Evolutionary conservation across 1,284 basidiomycete genomes (phyloP).

Genomic region (Trichosporon sp.): DNA sequence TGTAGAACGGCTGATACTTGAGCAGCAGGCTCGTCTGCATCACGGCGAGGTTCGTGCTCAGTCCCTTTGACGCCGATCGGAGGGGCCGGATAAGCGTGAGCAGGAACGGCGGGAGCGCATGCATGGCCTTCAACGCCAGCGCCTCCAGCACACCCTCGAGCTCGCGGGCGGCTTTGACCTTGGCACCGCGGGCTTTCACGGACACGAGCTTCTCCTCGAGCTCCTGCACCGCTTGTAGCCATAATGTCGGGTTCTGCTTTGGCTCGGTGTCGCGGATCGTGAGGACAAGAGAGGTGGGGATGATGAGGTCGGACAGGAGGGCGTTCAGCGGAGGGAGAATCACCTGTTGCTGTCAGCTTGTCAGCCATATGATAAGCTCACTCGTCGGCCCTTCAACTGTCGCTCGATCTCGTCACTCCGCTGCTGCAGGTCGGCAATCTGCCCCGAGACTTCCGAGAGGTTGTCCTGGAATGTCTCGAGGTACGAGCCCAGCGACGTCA

Average conservation of each 20-base stretch:
- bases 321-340: conserved; percentile 80
- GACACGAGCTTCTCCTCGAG: conserved; percentile 70
- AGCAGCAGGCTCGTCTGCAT: conserved; percentile 82
- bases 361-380: conserved; percentile 46
- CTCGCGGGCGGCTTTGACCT: conserved; percentile 77
- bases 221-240: conserved; percentile 72
- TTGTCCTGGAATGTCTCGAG: conserved; percentile 93
- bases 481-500: conserved; percentile 81
- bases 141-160: conserved; percentile 76
- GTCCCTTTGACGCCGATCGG: conserved; percentile 55
- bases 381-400: conserved; percentile 72
- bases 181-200: conserved; percentile 57
- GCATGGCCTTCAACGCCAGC: conserved; percentile 75
- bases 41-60: conserved; percentile 89
- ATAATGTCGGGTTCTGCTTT: conserved; percentile 58
- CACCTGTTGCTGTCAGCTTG: conserved; percentile 53
- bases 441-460: conserved; percentile 84
- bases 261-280: conserved; percentile 78
- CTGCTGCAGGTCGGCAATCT: conserved; percentile 87
- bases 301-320: conserved; percentile 70
- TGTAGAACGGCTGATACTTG: conserved; percentile 76
- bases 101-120: conserved; percentile 84
- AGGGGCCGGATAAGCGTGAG: conserved; percentile 75
- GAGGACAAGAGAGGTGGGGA: conserved; percentile 73
- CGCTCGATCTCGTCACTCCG: conserved; percentile 84